phyloP scores from a whole-genome alignment of 306 rosid species.

The Herpetospermum pedunculosum region DNA sequence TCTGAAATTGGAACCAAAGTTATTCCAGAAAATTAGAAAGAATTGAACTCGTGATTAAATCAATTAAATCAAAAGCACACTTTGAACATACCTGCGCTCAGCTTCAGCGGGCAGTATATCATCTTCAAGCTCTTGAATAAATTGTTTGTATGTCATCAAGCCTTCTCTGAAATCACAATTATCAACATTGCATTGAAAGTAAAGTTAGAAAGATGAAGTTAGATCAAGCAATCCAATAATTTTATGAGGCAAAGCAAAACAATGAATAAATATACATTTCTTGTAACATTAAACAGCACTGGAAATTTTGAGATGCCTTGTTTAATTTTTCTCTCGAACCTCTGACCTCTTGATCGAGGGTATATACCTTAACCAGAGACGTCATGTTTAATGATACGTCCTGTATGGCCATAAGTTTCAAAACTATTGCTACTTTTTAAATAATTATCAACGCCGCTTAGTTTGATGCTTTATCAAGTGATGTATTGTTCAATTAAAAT shows the following conservation, averaged over 20 bases:
- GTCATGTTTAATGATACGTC: neutral
- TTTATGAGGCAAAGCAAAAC: neutral
- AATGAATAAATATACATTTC: neutral
- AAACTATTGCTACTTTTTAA: neutral
- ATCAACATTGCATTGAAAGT: slow-evolving; percentile 14
- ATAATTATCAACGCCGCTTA: neutral
- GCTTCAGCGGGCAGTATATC: slow-evolving; percentile 93
- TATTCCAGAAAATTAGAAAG: neutral
- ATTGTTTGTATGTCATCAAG: slow-evolving; percentile 91
- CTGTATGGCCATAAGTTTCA: neutral
- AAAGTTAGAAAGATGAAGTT: neutral
- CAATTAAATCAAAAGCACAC: slow-evolving; percentile 1
- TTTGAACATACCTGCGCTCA: slow-evolving; percentile 65
- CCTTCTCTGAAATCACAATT: slow-evolving; percentile 64
- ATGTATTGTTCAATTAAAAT: neutral
- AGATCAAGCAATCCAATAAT: neutral
- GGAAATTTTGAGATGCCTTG: neutral
- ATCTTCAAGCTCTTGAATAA: slow-evolving; percentile 99
- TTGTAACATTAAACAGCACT: neutral
- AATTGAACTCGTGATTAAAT: neutral
- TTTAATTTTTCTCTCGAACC: too few species aligned
- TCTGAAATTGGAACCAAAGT: slow-evolving; percentile 24
- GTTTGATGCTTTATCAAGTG: neutral
- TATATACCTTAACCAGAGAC: too few species aligned
- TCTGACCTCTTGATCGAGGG: too few species aligned